Evolutionary conservation across 345 rosid species (phyloP), one percentile per base, ranked within the genome.

Genomic region (Acer campestre): DNA sequence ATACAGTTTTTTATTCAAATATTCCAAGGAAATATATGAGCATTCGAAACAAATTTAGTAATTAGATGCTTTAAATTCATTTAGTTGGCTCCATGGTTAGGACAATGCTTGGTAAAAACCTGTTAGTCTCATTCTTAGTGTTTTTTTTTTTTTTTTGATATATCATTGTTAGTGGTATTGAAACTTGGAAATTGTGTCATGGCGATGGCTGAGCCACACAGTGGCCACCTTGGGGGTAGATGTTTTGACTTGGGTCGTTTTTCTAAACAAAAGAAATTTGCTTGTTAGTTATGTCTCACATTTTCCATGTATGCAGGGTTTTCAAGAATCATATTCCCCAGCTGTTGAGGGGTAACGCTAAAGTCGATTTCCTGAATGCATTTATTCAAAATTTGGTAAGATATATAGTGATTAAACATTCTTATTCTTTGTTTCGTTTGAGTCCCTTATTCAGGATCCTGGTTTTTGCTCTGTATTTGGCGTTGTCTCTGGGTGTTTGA

Each of bases 371-470:
- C 81, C 84, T 93, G 53, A 80, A 83, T 83, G 78, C 82, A 56
- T 83, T 90, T 76, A 81, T 86, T 83, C 93, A 86, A 66, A 84
- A 89, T 75, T 80, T 93, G 94, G 98, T 90, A 87, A 82, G 90
- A 76, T 61, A 6, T 20, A 11, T 16, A 31, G 12, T 68, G n/a
- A 25, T 61, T 22, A 55, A 66, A 74, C 14, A 56, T 67, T 70
- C 71, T 35, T 68, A 20, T 38, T 16, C 20, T 13, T 65, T 46
- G 69, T 18, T 25, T 25, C 6, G 20, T 29, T 49, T 20, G 10
- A 12, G 51, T 51, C 29, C n/a, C 20, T 62, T 75, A n/a, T 35
- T 31, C 12, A 61, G 70, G 35, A 51, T 61, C 16, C 53, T 48
- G 1, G 0, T 35, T 11, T 75, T 61, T 61, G 44, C 6, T 44